Base-by-base conservation (phyloP, 495 filamentous ascomycete species). In the Podospora tetraspora region DNA sequence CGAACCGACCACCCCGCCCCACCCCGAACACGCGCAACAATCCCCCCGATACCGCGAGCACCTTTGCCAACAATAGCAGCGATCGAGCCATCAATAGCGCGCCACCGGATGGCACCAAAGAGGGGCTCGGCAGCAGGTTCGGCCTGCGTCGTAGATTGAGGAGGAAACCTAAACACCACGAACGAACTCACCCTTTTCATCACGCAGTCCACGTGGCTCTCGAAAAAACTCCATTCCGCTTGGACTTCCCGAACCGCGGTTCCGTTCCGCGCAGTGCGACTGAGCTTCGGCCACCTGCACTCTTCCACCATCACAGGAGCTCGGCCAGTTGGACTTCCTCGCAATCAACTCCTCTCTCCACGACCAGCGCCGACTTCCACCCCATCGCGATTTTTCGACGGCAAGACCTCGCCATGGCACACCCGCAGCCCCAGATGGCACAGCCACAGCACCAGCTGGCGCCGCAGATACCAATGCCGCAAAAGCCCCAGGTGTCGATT, bases 331-430 rank as follows among this genome's bases (percentile, higher is more conserved):
- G 37, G 13, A 12, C 34, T 62, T 37, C n/a, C n/a, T n/a, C n/a
- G n/a, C n/a, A n/a, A 0, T 37, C 22, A 37, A 6, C 27, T 25
- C 43, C 27, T 25, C 43, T 59, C 30, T 3, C 16, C 62, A 29
- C 43, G 11, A 58, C 37, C 34, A 12, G 11, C 23, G 59, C 52
- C n/a, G 5, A 27, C 61, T 2, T 58, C 65, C 61, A 16, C 30
- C n/a, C 34, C 61, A 7, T 25, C 62, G 62, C 62, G 13, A n/a
- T 7, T 37, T 27, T 37, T 8, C 13, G 2, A 4, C 19, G n/a
- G 3, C 7, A 56, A 43, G 24, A 58, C 10, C 22, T 11, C 63
- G 81, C 63, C 75, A 92, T 91, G 89, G 87, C 88, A 74, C 88
- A 91, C 82, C 86, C 86, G 67, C 86, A 87, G 63, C 43, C n/a